Percentiles rank a stretch among this genome's conserved stretches.
Conservation (phyloP, 2,329 filamentous ascomycete species). For the Trichoderma guizhouense region DNA sequence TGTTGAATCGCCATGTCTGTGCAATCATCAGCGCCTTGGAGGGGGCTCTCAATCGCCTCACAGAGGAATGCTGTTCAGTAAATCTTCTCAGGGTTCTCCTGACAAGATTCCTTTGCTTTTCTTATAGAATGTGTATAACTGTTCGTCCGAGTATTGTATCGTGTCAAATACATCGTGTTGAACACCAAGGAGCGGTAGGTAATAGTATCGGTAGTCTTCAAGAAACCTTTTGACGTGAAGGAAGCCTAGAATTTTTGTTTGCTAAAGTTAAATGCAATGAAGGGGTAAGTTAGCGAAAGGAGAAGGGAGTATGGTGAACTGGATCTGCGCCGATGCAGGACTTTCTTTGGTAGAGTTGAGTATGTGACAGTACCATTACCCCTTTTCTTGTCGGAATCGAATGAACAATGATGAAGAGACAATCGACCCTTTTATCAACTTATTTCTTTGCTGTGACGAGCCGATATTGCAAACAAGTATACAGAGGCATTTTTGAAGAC, state of each 20-base stretch:
- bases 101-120: background rate
- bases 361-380: background rate
- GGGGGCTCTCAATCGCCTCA: background rate
- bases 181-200: background rate
- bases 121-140: background rate
- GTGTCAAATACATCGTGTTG: background rate
- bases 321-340: background rate
- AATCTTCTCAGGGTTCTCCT: background rate
- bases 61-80: background rate
- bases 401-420: background rate
- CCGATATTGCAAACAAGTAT: background rate
- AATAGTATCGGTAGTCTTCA: background rate
- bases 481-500: background rate
- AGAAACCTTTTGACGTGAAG: background rate
- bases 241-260: background rate
- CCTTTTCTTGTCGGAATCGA: background rate
- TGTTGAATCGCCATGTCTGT: background rate
- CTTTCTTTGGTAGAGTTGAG: background rate
- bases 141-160: background rate
- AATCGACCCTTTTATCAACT: background rate
- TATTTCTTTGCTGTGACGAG: background rate
- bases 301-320: background rate
- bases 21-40: background rate
- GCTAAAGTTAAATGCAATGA: background rate
- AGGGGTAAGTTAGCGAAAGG: background rate